A percentile compares a stretch with the other conserved stretches of the same genome.
phyloP scores from a whole-genome alignment of 2,329 filamentous ascomycete genomes.

The Aureobasidium subglaciale region DNA sequence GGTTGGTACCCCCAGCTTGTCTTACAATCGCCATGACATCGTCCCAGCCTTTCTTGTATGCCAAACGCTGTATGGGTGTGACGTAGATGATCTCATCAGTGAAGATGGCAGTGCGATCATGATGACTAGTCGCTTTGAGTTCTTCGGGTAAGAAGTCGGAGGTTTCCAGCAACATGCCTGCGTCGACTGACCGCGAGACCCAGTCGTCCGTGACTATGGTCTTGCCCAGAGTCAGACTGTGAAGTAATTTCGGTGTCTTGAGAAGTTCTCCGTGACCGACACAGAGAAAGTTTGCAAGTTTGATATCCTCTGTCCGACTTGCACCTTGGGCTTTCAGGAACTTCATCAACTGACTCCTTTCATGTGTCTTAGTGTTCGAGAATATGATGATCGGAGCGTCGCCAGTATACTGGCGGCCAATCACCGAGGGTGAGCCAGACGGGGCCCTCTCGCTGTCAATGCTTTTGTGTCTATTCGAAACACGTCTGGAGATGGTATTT shows the following conservation, averaged over 20 bases:
- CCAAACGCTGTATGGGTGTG: not conserved
- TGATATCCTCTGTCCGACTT: not conserved
- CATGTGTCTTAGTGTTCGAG: not conserved
- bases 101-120: not conserved
- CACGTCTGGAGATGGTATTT: not conserved
- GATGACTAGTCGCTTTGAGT: not conserved
- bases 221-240: constrained; percentile 1
- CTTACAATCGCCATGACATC: not conserved
- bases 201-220: constrained; percentile 8
- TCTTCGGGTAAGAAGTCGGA: not conserved
- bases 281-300: not conserved
- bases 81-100: not conserved
- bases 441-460: not conserved
- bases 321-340: not conserved
- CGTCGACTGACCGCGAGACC: not conserved
- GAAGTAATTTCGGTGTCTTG: constrained; percentile 9
- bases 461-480: not conserved
- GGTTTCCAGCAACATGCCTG: not conserved
- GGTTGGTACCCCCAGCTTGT: constrained; percentile 1
- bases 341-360: not conserved
- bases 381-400: not conserved
- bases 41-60: constrained; percentile 5
- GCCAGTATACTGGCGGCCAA: not conserved
- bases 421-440: not conserved
- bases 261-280: not conserved